These are phyloP conservation scores for Quaeritorhiza haematococci DNA, from an alignment of 371 early-diverging fungal genomes.

Conservation along the genomic window DNA sequence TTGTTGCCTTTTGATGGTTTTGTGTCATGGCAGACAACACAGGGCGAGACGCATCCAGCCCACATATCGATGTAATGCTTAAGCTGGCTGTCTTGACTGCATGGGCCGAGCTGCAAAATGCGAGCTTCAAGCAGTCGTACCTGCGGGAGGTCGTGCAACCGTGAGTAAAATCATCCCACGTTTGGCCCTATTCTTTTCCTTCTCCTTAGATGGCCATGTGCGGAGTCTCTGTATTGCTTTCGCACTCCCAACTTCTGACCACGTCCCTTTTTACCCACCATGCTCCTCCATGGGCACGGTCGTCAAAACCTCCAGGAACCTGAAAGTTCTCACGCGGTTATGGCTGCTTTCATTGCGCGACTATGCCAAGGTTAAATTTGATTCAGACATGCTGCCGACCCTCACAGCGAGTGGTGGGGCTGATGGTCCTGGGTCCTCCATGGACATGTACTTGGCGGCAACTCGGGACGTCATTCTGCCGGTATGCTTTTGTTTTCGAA, in stretches of 20 bases:
- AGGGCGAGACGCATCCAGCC: background rate
- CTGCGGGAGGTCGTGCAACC: conserved; percentile 62
- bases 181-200: background rate
- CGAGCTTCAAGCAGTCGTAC: conserved; percentile 52
- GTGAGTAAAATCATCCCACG: conserved; percentile 13
- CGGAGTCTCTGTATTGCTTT: too few species aligned
- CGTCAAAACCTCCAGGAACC: conserved; percentile 19
- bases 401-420: background rate
- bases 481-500: conserved; percentile 32
- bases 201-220: too few species aligned
- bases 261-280: too few species aligned
- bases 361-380: conserved; percentile 30
- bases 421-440: conserved; percentile 6
- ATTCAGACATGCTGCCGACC: conserved; percentile 13
- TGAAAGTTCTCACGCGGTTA: conserved; percentile 17
- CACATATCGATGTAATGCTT: conserved; percentile 71
- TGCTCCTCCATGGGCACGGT: too few species aligned
- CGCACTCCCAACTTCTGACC: too few species aligned
- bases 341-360: conserved; percentile 32
- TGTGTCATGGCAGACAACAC: conserved; percentile 21
- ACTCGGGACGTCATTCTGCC: conserved; percentile 56
- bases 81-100: conserved; percentile 71
- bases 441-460: conserved; percentile 36
- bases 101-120: conserved; percentile 75
- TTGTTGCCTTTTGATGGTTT: background rate